Base-by-base conservation (phyloP, 495 filamentous ascomycete species). In the Xylaria longipes region DNA sequence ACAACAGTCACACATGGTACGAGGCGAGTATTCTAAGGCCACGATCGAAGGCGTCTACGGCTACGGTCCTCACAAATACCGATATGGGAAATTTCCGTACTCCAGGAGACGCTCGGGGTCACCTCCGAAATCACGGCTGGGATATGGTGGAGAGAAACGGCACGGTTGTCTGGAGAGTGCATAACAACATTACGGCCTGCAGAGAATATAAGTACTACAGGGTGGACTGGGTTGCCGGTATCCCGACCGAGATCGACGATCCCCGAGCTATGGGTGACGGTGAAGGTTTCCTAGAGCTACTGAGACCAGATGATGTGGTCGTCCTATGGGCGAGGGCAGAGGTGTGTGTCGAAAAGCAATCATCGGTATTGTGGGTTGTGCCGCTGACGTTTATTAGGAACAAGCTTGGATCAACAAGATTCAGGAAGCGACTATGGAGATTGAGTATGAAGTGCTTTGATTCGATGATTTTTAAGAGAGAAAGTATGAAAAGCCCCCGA, bases 21-120 rank as follows among this genome's bases (percentile, higher is more conserved):
- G 72, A 74, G 8, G 70, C 69, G 22, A 74, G 73, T 48, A 74
- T 74, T 37, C 70, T 74, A 6, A 70, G 73, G 31, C 73, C 70
- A 64, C 20, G 20, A n/a, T 12, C 31, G 46, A 25, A 17, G 12
- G 22, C 14, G 14, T n/a, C 7, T 39, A 65, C 31, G 20, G 50
- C 37, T 25, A 58, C 27, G n/a, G 54, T 52, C 12, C 72, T 74
- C 46, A 64, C 67, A 50, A 31, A 50, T 33, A n/a, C 15, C 8
- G 46, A 39, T 61, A 70, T 62, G 35, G 9, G 1, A 41, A 62
- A 62, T 41, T 62, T 62, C n/a, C 33, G 2, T 25, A 41, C 12
- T 31, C 57, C 58, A 1, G 20, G 0, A 9, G 15, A 61, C 8
- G 61, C 65, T 43, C 46, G 70, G 54, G 41, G 57, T 9, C 61